Evolutionary conservation across 176 grass and related monocot genomes (phyloP).

Genomic region (Rhipidocladum racemiflorum): DNA sequence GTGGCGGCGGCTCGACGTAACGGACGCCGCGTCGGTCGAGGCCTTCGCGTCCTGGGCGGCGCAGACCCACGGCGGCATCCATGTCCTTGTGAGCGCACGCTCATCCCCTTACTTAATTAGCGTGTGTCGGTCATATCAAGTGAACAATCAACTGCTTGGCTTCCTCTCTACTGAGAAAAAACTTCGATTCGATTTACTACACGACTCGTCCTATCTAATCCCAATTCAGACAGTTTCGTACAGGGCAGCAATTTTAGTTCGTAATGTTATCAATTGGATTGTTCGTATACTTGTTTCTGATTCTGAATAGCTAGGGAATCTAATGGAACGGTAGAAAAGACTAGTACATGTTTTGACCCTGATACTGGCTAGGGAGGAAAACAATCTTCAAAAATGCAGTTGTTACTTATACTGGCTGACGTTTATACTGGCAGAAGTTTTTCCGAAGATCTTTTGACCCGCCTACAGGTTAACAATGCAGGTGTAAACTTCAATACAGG

Average conservation of each 20-base stretch:
- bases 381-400: neutral
- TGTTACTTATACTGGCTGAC: neutral
- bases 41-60: constrained; percentile 56
- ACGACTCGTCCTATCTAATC: neutral
- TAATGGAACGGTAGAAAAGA: neutral
- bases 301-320: neutral
- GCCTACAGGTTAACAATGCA: constrained; percentile 85
- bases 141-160: neutral
- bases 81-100: constrained; percentile 68
- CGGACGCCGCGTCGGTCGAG: constrained; percentile 52
- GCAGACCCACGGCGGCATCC: constrained; percentile 48
- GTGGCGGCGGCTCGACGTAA: constrained; percentile 61
- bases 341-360: too few species aligned
- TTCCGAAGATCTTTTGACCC: neutral
- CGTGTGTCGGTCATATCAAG: neutral
- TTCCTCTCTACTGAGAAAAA: neutral
- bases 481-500: constrained; percentile 93
- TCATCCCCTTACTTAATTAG: neutral
- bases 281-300: too few species aligned
- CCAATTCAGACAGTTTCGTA: neutral
- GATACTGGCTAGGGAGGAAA: too few species aligned
- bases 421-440: neutral
- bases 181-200: neutral
- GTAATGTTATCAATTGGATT: neutral
- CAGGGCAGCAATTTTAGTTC: neutral